These are phyloP conservation scores for Epithemia pelagica DNA, from an alignment of 108 stramenopile genomes.

Conservation along the genomic window DNA sequence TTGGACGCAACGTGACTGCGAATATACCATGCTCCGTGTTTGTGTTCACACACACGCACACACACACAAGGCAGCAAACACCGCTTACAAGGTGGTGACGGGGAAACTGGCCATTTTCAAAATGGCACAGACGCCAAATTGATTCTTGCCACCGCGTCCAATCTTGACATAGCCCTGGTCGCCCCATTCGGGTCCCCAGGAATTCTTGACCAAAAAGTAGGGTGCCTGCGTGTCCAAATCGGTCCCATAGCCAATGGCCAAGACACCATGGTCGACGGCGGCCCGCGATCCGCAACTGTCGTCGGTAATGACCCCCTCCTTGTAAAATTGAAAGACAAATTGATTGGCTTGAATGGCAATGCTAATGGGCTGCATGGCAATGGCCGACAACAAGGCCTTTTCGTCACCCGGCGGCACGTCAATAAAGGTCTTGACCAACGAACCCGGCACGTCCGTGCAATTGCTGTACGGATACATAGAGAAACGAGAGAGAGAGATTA, in stretches of 20 bases:
- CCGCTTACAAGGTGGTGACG: not conserved
- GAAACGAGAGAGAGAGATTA: not conserved
- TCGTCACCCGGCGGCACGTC: conserved; percentile 71
- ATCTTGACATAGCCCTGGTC: conserved; percentile 86
- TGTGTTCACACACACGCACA: too few species aligned
- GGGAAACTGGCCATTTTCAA: conserved; percentile 60
- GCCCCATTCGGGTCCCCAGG: conserved; percentile 89
- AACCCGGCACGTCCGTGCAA: conserved; percentile 72
- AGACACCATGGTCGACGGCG: conserved; percentile 91
- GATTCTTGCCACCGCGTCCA: conserved; percentile 58
- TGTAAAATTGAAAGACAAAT: conserved; percentile 93
- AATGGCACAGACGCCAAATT: conserved; percentile 79
- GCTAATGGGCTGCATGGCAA: conserved; percentile 70
- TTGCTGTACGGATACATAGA: not conserved
- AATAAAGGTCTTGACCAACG: conserved; percentile 62
- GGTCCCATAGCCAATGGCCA: conserved; percentile 93
- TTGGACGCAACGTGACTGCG: too few species aligned
- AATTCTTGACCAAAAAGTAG: conserved; percentile 74
- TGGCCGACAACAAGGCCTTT: conserved; percentile 60
- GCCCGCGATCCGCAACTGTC: conserved; percentile 56
- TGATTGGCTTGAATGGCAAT: conserved; percentile 78
- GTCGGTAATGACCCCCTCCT: conserved; percentile 81
- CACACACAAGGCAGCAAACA: too few species aligned
- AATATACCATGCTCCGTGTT: too few species aligned
- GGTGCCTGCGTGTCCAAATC: conserved; percentile 53